These are phyloP conservation scores for Sarocladium oryzae DNA, from an alignment of 2,329 filamentous ascomycete species.

Conservation along the genomic window DNA sequence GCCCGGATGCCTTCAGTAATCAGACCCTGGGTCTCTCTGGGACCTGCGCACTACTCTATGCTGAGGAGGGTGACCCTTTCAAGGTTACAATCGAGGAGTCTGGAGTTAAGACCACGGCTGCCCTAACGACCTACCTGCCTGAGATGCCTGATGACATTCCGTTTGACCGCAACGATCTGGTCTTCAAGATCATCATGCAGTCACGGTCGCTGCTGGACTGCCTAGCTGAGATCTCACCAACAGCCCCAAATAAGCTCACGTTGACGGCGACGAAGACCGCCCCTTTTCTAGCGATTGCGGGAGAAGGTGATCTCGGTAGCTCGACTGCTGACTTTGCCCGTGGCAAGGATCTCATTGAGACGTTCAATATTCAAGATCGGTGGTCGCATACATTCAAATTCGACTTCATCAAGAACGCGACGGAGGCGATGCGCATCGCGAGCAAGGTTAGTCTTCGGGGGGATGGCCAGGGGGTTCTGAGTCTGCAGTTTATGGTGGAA, in stretches of 20 bases:
- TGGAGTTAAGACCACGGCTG: slow-evolving; percentile 81
- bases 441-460: slow-evolving; percentile 88
- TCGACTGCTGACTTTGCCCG: slow-evolving; percentile 62
- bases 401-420: slow-evolving; percentile 74
- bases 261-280: slow-evolving; percentile 57
- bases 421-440: slow-evolving; percentile 86
- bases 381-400: slow-evolving; percentile 79
- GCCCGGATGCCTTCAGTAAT: slow-evolving; percentile 72
- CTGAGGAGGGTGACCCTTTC: slow-evolving; percentile 67
- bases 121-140: slow-evolving; percentile 80
- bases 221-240: slow-evolving; percentile 60
- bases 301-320: slow-evolving; percentile 47
- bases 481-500: slow-evolving; percentile 94
- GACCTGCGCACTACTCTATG: slow-evolving; percentile 78
- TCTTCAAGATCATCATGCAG: slow-evolving; percentile 94
- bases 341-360: slow-evolving; percentile 64
- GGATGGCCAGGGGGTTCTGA: slow-evolving; percentile 84
- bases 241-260: slow-evolving; percentile 66
- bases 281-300: slow-evolving; percentile 71
- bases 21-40: slow-evolving; percentile 78
- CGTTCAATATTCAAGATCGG: slow-evolving; percentile 56
- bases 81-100: slow-evolving; percentile 81
- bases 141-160: slow-evolving; percentile 76
- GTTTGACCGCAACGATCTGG: slow-evolving; percentile 71
- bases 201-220: slow-evolving; percentile 66